Conservation (phyloP, 352 stramenopile species). For the Globisporangium iwayamae region DNA sequence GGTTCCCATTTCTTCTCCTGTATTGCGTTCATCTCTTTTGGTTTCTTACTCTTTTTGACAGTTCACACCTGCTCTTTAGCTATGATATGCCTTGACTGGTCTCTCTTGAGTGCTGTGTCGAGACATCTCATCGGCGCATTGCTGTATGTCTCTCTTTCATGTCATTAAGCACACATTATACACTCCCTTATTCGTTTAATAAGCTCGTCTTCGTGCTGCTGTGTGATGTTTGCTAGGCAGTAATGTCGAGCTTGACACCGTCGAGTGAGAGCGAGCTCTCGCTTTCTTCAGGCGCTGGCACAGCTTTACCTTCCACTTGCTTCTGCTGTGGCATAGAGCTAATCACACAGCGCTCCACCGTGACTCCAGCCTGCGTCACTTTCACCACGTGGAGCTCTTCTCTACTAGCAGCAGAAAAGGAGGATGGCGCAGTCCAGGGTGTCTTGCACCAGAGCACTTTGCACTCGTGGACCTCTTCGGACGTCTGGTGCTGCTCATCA, state of each 20-base stretch:
- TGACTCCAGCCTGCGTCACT: slow-evolving; percentile 42
- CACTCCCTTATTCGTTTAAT: no score
- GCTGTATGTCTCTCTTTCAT: no score
- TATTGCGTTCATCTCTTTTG: slow-evolving; percentile 12
- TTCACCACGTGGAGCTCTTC: slow-evolving; percentile 33
- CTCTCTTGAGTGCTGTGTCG: no score
- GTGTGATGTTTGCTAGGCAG: slow-evolving; percentile 4
- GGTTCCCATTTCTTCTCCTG: neutral
- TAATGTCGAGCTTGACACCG: slow-evolving; percentile 30
- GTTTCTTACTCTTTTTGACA: slow-evolving; percentile 11
- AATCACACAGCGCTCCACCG: slow-evolving; percentile 26
- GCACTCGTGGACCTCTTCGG: slow-evolving; percentile 39
- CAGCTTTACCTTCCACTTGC: slow-evolving; percentile 8
- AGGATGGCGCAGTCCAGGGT: slow-evolving; percentile 23
- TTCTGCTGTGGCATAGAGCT: neutral
- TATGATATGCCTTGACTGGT: neutral
- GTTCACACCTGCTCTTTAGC: neutral
- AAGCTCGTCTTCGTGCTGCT: neutral
- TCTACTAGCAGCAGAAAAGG: neutral
- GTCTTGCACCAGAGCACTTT: slow-evolving; percentile 49
- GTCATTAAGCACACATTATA: no score
- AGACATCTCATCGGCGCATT: no score
- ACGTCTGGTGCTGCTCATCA: slow-evolving; percentile 11
- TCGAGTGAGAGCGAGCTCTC: slow-evolving; percentile 31
- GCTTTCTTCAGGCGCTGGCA: slow-evolving; percentile 23